Conservation (phyloP, 345 rosid species). For the Camelina hispida region DNA sequence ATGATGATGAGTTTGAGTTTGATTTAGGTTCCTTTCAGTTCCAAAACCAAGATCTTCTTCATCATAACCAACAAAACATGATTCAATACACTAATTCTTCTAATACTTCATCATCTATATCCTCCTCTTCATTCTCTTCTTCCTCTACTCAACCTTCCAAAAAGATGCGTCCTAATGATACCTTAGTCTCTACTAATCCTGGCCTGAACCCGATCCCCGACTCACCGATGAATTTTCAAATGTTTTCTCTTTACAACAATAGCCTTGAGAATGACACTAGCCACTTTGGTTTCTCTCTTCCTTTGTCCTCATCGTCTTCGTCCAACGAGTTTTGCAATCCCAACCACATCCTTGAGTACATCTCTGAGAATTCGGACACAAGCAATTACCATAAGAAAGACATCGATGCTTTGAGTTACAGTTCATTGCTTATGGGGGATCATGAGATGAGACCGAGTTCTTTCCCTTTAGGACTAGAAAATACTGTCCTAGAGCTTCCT, state of each 20-base stretch:
- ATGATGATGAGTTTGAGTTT: constrained; percentile 44
- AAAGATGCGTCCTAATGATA: constrained; percentile 31
- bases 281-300: constrained; percentile 40
- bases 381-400: constrained; percentile 26
- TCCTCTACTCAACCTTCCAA: constrained; percentile 43
- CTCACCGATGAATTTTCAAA: constrained; percentile 27
- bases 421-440: constrained; percentile 61
- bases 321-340: constrained; percentile 38
- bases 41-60: constrained; percentile 41
- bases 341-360: constrained; percentile 36
- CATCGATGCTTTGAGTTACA: constrained; percentile 47
- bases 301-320: constrained; percentile 44
- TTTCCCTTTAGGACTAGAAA: constrained; percentile 42
- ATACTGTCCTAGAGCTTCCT: constrained; percentile 53
- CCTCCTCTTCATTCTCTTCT: constrained; percentile 44
- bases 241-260: constrained; percentile 42
- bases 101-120: constrained; percentile 37
- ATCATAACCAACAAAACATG: constrained; percentile 23
- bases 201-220: constrained; percentile 33
- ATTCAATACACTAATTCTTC: constrained; percentile 34
- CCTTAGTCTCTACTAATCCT: constrained; percentile 40
- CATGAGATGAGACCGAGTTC: constrained; percentile 13
- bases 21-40: constrained; percentile 37
- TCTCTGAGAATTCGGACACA: constrained; percentile 35
- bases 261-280: constrained; percentile 27